Evolutionary conservation across 306 rosid genomes (phyloP).

Genomic region (Prunus persica): Prunus_persica_NCBIv2 NC_034014.1:6921001-6921500

Average conservation of each 20-base stretch:
- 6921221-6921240: background rate
- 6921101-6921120: background rate
- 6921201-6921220: background rate
- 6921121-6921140: background rate
- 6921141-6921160: background rate
- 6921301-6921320: constrained; percentile 92
- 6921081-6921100: background rate
- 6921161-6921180: background rate
- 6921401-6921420: constrained; percentile 59
- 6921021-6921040: background rate
- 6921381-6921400: constrained; percentile 98
- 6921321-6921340: constrained; percentile 88
- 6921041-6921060: background rate
- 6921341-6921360: constrained; percentile 81
- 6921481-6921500: constrained; percentile 86
- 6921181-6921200: background rate
- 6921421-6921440: constrained; percentile 92
- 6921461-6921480: constrained; percentile 79
- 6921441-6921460: constrained; percentile 84
- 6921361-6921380: constrained; percentile 89
- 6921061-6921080: background rate
- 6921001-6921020: background rate
- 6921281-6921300: constrained; percentile 92
- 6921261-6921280: background rate
- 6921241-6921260: background rate